Percentiles rank a stretch among this genome's conserved stretches.
phyloP scores from a whole-genome alignment of 176 grass and related monocot genomes.

The Oropetium thomaeum region DNA sequence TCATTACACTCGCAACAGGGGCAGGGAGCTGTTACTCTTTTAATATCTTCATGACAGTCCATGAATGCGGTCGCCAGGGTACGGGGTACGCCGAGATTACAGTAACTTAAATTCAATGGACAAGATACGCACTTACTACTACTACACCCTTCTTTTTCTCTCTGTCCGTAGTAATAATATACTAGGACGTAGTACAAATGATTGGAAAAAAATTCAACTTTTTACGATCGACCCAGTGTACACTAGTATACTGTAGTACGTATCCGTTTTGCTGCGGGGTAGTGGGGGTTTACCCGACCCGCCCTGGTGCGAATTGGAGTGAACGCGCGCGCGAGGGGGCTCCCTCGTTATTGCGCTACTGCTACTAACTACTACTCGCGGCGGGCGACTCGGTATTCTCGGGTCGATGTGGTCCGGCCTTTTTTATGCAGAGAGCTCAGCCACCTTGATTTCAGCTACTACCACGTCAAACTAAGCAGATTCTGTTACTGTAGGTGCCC shows the following conservation, averaged over 20 bases:
- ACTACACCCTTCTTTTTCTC: no score
- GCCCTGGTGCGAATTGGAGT: no score
- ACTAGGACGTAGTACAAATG: no score
- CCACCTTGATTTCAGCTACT: slow-evolving; percentile 21
- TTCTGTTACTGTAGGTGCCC: not conserved
- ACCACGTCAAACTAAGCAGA: not conserved
- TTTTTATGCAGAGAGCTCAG: not conserved
- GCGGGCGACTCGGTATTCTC: not conserved
- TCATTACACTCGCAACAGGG: not conserved
- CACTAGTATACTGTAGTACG: no score
- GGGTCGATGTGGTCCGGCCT: no score
- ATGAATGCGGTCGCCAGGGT: not conserved
- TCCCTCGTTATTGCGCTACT: not conserved
- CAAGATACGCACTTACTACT: slow-evolving; percentile 4
- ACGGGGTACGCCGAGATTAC: not conserved
- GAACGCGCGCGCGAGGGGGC: no score
- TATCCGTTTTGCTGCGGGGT: no score
- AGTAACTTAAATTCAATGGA: slow-evolving; percentile 9
- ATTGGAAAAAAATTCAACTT: not conserved
- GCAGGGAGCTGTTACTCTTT: not conserved
- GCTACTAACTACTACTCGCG: no score
- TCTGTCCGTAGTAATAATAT: no score
- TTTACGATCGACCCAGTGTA: not conserved
- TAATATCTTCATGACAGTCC: not conserved
- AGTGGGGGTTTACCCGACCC: no score